Percentiles rank a stretch among this genome's conserved stretches.
These are phyloP conservation scores for Nicotiana obtusifolia DNA, from an alignment of 257 asterid genomes.

Conservation along the genomic window DNA sequence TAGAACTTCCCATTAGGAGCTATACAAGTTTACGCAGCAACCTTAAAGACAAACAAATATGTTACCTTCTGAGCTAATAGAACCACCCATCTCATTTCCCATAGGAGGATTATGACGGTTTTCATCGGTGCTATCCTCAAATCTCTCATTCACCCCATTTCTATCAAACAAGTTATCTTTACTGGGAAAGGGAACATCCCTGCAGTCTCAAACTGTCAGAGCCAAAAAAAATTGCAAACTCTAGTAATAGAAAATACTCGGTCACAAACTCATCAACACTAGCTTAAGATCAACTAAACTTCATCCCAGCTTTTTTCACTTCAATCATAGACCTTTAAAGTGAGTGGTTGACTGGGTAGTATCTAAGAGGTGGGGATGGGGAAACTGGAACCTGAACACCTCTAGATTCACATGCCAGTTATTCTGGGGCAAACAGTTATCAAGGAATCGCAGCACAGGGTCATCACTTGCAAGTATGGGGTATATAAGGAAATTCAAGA, in stretches of 20 bases:
- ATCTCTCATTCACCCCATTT: conserved; percentile 40
- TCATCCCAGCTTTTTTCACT: background rate
- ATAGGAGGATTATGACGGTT: conserved; percentile 41
- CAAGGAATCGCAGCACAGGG: conserved; percentile 2
- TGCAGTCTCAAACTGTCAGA: conserved; percentile 25
- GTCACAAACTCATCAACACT: conserved; percentile 3
- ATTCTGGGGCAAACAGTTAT: background rate
- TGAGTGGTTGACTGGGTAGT: background rate
- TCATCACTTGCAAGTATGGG: background rate
- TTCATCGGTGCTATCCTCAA: conserved; percentile 41
- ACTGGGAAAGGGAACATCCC: conserved; percentile 49
- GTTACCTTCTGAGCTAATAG: conserved; percentile 70
- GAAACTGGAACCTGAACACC: background rate
- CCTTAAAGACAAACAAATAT: background rate
- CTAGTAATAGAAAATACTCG: background rate
- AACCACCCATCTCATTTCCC: conserved; percentile 42
- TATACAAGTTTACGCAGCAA: background rate
- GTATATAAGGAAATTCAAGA: background rate
- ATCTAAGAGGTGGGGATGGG: background rate
- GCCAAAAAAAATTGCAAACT: conserved; percentile 1
- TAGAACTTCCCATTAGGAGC: conserved; percentile 22
- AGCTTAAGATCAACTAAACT: background rate
- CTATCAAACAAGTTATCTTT: conserved; percentile 40
- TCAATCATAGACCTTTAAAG: background rate
- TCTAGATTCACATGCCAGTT: background rate